Conservation (phyloP, 345 rosid genomes). For the Dovyalis caffra region DNA sequence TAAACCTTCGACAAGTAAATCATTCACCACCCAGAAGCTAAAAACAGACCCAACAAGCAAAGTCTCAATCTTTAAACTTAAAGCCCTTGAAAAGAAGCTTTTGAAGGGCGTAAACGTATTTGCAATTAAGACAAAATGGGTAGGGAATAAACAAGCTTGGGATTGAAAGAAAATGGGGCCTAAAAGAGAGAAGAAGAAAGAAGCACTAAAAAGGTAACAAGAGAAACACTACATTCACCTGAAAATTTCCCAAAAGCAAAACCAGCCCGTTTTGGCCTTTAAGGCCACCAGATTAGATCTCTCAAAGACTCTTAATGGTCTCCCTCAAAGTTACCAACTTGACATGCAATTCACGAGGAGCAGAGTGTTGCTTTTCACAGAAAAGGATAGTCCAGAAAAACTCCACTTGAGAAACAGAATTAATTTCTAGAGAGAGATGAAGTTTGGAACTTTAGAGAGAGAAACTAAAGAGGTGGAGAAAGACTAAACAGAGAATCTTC, state of each 20-base stretch:
- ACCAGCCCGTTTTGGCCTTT: conserved; percentile 39
- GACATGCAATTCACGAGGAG: conserved; percentile 46
- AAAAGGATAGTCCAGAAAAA: conserved; percentile 36
- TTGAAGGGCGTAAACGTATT: neutral
- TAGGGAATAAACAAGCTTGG: neutral
- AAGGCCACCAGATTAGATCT: conserved; percentile 37
- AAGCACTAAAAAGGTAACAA: conserved; percentile 9
- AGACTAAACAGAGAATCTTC: conserved; percentile 17
- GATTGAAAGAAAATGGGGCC: conserved; percentile 1
- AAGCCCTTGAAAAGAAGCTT: conserved; percentile 14
- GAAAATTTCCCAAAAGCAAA: conserved; percentile 31
- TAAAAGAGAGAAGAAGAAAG: conserved; percentile 14
- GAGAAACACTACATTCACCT: conserved; percentile 33
- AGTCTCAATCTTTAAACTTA: conserved; percentile 20
- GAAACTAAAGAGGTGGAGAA: conserved; percentile 22
- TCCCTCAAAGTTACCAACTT: conserved; percentile 41
- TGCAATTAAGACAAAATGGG: neutral
- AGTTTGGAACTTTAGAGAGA: conserved; percentile 3
- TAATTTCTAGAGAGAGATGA: neutral
- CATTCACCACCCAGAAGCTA: conserved; percentile 13
- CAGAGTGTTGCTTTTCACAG: conserved; percentile 40
- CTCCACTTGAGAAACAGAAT: conserved; percentile 13
- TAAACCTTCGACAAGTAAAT: conserved; percentile 1
- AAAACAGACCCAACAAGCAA: conserved; percentile 14
- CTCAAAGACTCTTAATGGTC: conserved; percentile 9